Percentiles rank a stretch among this genome's conserved stretches.
These are phyloP conservation scores for Aspergillus kassunensis DNA, from an alignment of 495 filamentous ascomycete genomes.

Conservation along the genomic window DNA sequence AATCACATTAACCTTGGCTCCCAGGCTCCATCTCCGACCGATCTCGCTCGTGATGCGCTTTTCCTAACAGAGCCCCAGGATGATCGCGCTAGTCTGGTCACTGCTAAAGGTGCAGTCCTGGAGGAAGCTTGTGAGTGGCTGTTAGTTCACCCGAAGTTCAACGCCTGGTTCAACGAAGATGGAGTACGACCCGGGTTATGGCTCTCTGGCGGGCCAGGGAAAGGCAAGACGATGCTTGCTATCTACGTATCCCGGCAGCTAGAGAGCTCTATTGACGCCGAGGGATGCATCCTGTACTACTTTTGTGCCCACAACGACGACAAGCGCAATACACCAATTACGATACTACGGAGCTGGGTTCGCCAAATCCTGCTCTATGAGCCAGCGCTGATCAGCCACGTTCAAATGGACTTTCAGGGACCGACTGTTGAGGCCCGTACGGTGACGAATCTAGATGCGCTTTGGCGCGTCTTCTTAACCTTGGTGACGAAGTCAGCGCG, in stretches of 20 bases:
- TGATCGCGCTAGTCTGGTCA: slow-evolving; percentile 33
- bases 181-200: slow-evolving; percentile 32
- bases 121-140: slow-evolving; percentile 48
- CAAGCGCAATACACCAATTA: slow-evolving; percentile 41
- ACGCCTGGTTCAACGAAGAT: slow-evolving; percentile 34
- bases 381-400: not conserved
- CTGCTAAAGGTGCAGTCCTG: slow-evolving; percentile 20
- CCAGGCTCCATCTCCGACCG: too few species aligned
- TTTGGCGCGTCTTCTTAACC: not conserved
- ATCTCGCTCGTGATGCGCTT: too few species aligned
- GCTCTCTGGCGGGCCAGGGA: slow-evolving; percentile 46
- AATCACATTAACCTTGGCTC: too few species aligned
- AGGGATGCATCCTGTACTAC: slow-evolving; percentile 33
- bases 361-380: slow-evolving; percentile 23
- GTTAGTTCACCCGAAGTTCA: slow-evolving; percentile 29
- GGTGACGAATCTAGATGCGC: not conserved
- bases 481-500: slow-evolving; percentile 4
- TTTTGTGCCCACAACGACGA: slow-evolving; percentile 43
- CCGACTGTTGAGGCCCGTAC: not conserved
- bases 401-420: not conserved
- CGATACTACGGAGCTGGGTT: slow-evolving; percentile 40
- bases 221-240: slow-evolving; percentile 49
- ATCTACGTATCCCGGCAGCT: slow-evolving; percentile 43
- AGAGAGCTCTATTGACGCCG: slow-evolving; percentile 15
- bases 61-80: slow-evolving; percentile 39